Evolutionary conservation across 306 rosid genomes (phyloP).

Genomic region (Glycyrrhiza uralensis): DNA sequence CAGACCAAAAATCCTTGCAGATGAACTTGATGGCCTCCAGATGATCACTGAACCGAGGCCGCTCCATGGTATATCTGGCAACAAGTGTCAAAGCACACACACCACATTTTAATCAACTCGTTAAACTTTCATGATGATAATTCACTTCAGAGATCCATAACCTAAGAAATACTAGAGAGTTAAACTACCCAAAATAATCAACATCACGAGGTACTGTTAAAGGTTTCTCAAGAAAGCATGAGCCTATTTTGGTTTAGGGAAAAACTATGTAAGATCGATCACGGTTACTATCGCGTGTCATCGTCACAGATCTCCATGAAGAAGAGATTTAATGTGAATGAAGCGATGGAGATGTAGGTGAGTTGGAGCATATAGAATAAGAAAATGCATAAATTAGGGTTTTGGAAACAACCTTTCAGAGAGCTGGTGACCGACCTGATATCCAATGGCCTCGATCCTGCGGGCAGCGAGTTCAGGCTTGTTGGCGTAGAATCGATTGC

Average conservation of each 20-base stretch:
- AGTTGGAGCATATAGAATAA: neutral
- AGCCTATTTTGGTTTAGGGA: neutral
- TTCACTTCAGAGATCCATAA: neutral
- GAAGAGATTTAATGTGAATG: neutral
- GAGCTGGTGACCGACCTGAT: slow-evolving; percentile 97
- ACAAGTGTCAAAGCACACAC: neutral
- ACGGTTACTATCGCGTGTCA: neutral
- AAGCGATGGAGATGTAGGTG: neutral
- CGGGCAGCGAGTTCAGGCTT: slow-evolving; percentile 97
- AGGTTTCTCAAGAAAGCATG: neutral
- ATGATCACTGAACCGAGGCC: slow-evolving; percentile 92
- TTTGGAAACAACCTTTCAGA: slow-evolving; percentile 69
- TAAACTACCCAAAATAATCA: neutral
- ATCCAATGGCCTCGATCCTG: slow-evolving; percentile 93
- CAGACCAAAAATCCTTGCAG: slow-evolving; percentile 99
- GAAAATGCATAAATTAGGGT: neutral
- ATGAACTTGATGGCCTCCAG: slow-evolving; percentile 95
- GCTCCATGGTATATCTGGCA: slow-evolving; percentile 85
- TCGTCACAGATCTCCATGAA: slow-evolving; percentile 7
- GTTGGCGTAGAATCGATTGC: slow-evolving; percentile 80
- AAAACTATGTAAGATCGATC: neutral
- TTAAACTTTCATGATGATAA: neutral
- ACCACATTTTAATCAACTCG: slow-evolving; percentile 1
- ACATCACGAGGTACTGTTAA: neutral
- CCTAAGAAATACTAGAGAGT: neutral